A percentile compares a stretch with the other conserved stretches of the same genome.
phyloP scores from a whole-genome alignment of 2,329 filamentous ascomycete genomes.

The Verticillium albo-atrum region DNA sequence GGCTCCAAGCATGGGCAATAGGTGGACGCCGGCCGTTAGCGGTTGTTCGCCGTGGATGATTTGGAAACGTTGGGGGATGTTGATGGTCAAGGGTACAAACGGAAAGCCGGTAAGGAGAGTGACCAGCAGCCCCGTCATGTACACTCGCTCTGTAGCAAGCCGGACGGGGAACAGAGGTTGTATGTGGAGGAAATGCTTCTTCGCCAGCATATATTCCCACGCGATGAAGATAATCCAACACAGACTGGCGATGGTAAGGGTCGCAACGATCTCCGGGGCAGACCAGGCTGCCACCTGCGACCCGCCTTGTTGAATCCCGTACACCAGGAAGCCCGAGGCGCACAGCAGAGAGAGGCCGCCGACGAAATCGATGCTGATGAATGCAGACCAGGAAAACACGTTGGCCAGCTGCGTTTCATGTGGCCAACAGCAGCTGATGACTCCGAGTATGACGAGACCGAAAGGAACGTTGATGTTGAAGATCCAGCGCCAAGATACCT shows the following conservation, averaged over 20 bases:
- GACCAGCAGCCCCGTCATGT: conserved; percentile 43
- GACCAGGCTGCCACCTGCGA: conserved; percentile 47
- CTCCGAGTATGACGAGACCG: conserved; percentile 39
- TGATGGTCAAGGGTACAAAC: conserved; percentile 54
- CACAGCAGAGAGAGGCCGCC: conserved; percentile 46
- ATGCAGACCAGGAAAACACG: conserved; percentile 34
- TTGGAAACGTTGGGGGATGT: conserved; percentile 57
- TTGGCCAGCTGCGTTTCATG: conserved; percentile 24
- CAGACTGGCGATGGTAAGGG: conserved; percentile 41
- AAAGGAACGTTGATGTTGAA: conserved; percentile 59
- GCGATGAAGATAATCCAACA: conserved; percentile 43
- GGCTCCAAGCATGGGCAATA: conserved; percentile 53
- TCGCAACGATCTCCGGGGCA: conserved; percentile 43
- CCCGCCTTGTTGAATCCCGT: conserved; percentile 53
- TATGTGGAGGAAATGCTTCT: conserved; percentile 29
- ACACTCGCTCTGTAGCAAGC: conserved; percentile 43
- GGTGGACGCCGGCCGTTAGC: conserved; percentile 50
- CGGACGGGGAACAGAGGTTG: conserved; percentile 53
- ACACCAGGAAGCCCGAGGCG: conserved; percentile 50
- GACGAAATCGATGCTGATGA: conserved; percentile 46
- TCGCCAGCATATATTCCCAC: conserved; percentile 46
- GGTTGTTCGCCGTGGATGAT: conserved; percentile 50
- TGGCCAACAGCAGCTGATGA: conserved; percentile 43
- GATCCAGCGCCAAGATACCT: conserved; percentile 52
- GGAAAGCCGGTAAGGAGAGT: conserved; percentile 54